A percentile compares a stretch with the other conserved stretches of the same genome.
These are phyloP conservation scores for Yarrowia sp. DNA, from an alignment of 805 yeast species.

Conservation along the genomic window DNA sequence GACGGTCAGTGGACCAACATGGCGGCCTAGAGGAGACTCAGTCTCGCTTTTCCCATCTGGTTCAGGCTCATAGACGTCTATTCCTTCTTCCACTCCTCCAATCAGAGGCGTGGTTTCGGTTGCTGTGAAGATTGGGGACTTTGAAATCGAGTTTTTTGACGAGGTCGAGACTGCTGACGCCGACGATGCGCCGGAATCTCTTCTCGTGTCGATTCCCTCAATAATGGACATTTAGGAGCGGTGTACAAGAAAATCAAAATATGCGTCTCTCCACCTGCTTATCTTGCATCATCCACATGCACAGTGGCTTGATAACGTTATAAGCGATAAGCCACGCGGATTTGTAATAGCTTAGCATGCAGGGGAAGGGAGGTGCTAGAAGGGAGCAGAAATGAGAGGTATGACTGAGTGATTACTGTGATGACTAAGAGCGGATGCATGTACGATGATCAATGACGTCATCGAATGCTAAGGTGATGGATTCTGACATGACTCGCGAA, in stretches of 20 bases:
- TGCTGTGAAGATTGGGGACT: slow-evolving; percentile 1
- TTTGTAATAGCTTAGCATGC: not conserved
- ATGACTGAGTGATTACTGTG: too few relatives aligned
- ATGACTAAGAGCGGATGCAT: too few relatives aligned
- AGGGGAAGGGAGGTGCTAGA: not conserved
- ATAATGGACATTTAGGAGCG: not conserved
- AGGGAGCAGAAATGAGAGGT: not conserved
- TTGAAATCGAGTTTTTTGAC: slow-evolving; percentile 1
- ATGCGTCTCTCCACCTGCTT: not conserved
- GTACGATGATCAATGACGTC: too few relatives aligned
- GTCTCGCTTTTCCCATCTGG: not conserved
- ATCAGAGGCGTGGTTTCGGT: slow-evolving; percentile 9
- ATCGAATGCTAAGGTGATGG: too few relatives aligned
- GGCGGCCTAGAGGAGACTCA: not conserved
- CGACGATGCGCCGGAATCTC: not conserved
- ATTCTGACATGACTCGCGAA: too few relatives aligned
- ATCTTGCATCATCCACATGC: slow-evolving; percentile 26
- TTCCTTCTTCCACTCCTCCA: not conserved
- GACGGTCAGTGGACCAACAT: slow-evolving; percentile 14
- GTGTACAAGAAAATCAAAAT: not conserved
- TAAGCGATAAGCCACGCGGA: not conserved
- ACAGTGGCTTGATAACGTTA: slow-evolving; percentile 32
- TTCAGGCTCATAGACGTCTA: not conserved
- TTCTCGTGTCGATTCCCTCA: not conserved
- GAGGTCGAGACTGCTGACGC: not conserved